Percentiles rank a stretch among this genome's conserved stretches.
Conservation (phyloP, 257 asterid genomes). For the Solanum habrochaites region DNA sequence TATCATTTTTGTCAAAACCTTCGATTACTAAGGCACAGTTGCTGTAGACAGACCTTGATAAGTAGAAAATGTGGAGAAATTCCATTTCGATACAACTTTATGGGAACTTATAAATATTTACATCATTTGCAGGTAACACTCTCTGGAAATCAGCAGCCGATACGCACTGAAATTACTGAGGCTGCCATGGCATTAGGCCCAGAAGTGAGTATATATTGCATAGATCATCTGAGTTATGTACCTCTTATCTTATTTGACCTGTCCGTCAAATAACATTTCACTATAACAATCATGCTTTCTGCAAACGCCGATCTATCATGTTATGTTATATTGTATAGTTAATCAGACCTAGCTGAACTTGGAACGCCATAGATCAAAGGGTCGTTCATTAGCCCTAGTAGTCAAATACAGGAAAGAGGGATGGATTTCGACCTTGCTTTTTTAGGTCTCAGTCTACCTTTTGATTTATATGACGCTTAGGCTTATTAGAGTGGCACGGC, state of each 20-base stretch:
- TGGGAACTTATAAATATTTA: neutral
- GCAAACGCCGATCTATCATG: neutral
- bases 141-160: slow-evolving; percentile 90
- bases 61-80: neutral
- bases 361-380: neutral
- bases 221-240: neutral
- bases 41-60: neutral
- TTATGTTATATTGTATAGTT: neutral
- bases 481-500: neutral
- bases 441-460: neutral
- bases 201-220: slow-evolving; percentile 40
- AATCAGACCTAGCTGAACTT: neutral
- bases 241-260: neutral
- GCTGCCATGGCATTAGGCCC: slow-evolving; percentile 95
- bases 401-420: neutral
- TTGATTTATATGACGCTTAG: neutral
- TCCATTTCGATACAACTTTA: neutral
- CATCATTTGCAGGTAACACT: slow-evolving; percentile 61
- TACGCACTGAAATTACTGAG: slow-evolving; percentile 88
- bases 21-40: neutral
- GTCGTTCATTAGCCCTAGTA: neutral
- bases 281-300: neutral
- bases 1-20: neutral
- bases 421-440: neutral
- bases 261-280: neutral